Base-by-base conservation (phyloP, 768 basidiomycete species). In the Udeniomyces megalosporus region DNA sequence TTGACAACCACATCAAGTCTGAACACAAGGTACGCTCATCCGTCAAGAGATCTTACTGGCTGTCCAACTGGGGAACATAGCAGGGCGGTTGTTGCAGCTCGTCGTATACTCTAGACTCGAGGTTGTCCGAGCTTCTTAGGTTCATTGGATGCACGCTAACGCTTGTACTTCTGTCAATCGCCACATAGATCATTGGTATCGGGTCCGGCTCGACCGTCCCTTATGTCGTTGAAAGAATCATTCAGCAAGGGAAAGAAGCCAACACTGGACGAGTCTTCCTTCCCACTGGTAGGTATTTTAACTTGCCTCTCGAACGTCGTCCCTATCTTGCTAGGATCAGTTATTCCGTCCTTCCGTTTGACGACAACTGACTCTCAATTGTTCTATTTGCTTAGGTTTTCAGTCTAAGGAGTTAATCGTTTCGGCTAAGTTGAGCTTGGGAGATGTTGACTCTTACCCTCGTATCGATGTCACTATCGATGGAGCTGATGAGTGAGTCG, bases 401-500 rank as follows among this genome's bases (percentile, higher is more conserved):
- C 95, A 99, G 75, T 91, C 88, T 17, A 93, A 90, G 71, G 84
- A 95, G 70, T 82, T 99, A 64, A 97, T 99, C 70, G 83, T 96
- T 58, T 78, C 79, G 49, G 82, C 83, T 28, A 80, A 82, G 6
- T 77, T 95, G 15, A 80, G 74, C 34, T 80, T 95, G 4, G 92
- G 90, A 35, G 92, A 95, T 70, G 82, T 91, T 15, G 86, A 90
- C 70, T 84, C 90, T 71, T 91, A 85, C 74, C 84, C 86, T 4
- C 77, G 78, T 1, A 84, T 97, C 59, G 95, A 99, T 69, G 88
- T 97, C n/a, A 96, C 92, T 0, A 82, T 99, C 47, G 95, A 99
- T 71, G 93, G 93, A 48, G 93, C 93, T 2, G 93, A 97, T 66
- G 93, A 96, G 88, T 92, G 67, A 67, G 87, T 74, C 11, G 54